Percentiles rank a stretch among this genome's conserved stretches.
Conservation (phyloP, 176 grass and related monocot genomes). For the Rhynchospora breviuscula region DNA sequence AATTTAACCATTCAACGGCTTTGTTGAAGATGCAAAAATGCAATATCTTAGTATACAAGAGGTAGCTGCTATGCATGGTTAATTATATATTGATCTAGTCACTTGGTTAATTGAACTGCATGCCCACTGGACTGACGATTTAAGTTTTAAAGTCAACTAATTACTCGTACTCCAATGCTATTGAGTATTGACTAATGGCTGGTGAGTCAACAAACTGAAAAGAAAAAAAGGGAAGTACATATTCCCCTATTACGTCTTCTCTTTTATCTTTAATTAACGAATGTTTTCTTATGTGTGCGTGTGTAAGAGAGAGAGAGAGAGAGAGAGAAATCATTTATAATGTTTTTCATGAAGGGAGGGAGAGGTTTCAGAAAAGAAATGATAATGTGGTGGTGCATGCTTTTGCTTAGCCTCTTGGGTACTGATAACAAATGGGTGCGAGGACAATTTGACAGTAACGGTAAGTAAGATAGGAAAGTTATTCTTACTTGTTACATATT, state of each 20-base stretch:
- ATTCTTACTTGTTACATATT: background rate
- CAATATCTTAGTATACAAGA: too few species aligned
- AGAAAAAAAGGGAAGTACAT: background rate
- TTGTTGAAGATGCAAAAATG: too few species aligned
- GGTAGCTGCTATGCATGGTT: too few species aligned
- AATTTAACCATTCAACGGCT: too few species aligned
- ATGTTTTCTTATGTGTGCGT: background rate
- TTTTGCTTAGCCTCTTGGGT: background rate
- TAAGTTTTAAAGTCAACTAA: background rate
- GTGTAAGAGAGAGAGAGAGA: background rate
- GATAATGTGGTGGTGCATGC: background rate
- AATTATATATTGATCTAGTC: too few species aligned
- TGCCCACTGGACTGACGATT: too few species aligned
- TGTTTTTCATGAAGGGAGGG: background rate
- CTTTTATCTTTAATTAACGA: background rate
- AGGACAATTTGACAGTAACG: slow-evolving; percentile 24
- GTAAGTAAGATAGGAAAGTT: background rate
- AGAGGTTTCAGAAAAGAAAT: background rate
- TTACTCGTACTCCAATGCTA: background rate
- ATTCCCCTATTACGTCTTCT: background rate
- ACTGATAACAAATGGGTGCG: slow-evolving; percentile 2
- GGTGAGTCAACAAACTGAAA: background rate
- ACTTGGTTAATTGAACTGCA: too few species aligned
- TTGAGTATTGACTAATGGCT: background rate
- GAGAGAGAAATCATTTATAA: background rate